These are phyloP conservation scores for Epichloe hybrida DNA, from an alignment of 2,329 filamentous ascomycete genomes.

Conservation along the genomic window DNA sequence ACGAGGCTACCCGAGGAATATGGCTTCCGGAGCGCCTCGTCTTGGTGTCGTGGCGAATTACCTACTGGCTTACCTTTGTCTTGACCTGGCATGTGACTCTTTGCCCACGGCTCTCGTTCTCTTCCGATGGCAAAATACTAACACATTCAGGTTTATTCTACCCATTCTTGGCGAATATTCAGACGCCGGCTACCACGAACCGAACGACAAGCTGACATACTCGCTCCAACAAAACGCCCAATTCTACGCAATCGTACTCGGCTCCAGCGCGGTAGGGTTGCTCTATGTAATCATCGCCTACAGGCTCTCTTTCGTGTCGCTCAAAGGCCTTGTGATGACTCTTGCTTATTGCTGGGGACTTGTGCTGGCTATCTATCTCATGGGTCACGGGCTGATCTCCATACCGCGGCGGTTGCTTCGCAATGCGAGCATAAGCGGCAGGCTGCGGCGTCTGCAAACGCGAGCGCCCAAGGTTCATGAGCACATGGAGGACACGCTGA, in stretches of 20 bases:
- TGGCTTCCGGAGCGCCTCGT: conserved; percentile 72
- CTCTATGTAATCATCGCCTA: conserved; percentile 74
- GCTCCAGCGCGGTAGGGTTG: conserved; percentile 54
- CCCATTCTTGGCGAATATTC: conserved; percentile 89
- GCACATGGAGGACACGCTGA: conserved; percentile 70
- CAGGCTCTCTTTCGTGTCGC: conserved; percentile 54
- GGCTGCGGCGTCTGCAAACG: conserved; percentile 61
- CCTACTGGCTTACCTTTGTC: conserved; percentile 93
- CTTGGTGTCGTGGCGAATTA: conserved; percentile 83
- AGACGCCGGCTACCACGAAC: conserved; percentile 84
- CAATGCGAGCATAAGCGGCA: conserved; percentile 62
- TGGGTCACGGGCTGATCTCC: conserved; percentile 92
- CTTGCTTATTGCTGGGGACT: conserved; percentile 90
- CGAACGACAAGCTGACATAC: conserved; percentile 67
- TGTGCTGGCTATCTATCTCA: conserved; percentile 84
- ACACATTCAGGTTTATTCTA: conserved; percentile 57
- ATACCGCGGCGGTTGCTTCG: conserved; percentile 72
- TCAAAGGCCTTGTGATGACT: conserved; percentile 84
- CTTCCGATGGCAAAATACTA: not conserved
- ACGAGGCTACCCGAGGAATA: conserved; percentile 61
- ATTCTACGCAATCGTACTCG: conserved; percentile 73
- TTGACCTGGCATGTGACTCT: conserved; percentile 62
- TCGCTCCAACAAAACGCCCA: conserved; percentile 77
- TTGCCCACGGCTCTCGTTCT: not conserved
- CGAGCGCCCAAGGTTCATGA: conserved; percentile 76